Conservation (phyloP, 805 yeast species). For the Metschnikowia orientalis region DNA sequence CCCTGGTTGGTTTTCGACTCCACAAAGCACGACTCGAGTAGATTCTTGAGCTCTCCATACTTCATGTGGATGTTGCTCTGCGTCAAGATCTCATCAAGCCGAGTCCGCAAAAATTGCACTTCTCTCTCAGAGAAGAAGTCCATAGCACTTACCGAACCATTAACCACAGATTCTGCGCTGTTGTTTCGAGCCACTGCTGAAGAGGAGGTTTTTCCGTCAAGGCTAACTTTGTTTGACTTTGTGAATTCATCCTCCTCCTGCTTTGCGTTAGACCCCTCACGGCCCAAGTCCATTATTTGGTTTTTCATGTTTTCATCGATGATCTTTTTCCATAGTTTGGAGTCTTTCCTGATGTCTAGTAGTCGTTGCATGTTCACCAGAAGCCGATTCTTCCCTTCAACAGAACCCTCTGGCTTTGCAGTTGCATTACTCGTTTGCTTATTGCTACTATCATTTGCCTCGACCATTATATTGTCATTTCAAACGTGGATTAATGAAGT, state of each 20-base stretch:
- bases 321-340: constrained; percentile 36
- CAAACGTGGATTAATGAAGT: too few species aligned
- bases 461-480: too few species aligned
- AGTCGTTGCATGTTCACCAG: constrained; percentile 14
- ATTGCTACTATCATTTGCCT: too few species aligned
- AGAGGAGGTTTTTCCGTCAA: not conserved
- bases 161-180: too few species aligned
- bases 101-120: constrained; percentile 8
- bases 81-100: constrained; percentile 10
- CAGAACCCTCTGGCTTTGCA: too few species aligned
- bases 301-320: constrained; percentile 2
- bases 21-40: constrained; percentile 9
- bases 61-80: constrained; percentile 6
- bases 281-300: not conserved
- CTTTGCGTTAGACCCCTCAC: not conserved
- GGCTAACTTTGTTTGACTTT: not conserved
- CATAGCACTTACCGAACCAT: not conserved
- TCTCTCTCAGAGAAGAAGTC: constrained; percentile 10
- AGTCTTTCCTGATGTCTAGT: constrained; percentile 26
- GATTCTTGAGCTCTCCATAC: constrained; percentile 11
- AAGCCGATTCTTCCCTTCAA: too few species aligned
- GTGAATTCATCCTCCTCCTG: not conserved
- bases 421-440: too few species aligned
- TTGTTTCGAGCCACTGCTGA: not conserved
- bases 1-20: constrained; percentile 8